Evolutionary conservation across 257 asterid genomes (phyloP).

Genomic region (Asclepias syriaca): DNA sequence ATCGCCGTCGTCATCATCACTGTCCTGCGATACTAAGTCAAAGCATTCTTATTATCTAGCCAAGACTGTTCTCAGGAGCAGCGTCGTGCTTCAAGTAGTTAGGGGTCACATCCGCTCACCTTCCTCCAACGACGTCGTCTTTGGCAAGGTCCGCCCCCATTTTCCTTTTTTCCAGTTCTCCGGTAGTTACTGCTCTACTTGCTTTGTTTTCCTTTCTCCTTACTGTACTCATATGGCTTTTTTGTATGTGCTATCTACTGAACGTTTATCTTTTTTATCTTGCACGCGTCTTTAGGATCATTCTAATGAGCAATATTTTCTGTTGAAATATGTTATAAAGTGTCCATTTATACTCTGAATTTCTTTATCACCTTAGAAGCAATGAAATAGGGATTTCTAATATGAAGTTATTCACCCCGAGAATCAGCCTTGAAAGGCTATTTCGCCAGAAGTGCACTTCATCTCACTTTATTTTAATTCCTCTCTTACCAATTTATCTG

Average conservation of each 20-base stretch:
- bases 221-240: not conserved
- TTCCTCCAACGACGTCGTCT: conserved; percentile 65
- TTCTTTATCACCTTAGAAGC: no score
- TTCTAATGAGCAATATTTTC: no score
- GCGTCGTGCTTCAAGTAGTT: conserved; percentile 78
- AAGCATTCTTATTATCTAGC: conserved; percentile 58
- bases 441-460: not conserved
- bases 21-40: conserved; percentile 24
- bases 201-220: not conserved
- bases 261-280: no score
- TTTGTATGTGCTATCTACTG: no score
- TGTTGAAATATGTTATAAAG: not conserved
- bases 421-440: not conserved
- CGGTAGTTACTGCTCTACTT: not conserved
- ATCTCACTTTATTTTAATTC: not conserved
- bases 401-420: no score
- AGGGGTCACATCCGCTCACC: conserved; percentile 80
- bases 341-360: not conserved
- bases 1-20: conserved; percentile 53
- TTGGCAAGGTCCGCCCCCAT: conserved; percentile 64
- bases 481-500: not conserved
- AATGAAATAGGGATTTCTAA: no score
- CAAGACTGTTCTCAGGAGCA: conserved; percentile 77
- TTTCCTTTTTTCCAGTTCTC: not conserved
- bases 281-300: no score